Base-by-base conservation (phyloP, 495 filamentous ascomycete species). In the Patellaria atrata region DNA sequence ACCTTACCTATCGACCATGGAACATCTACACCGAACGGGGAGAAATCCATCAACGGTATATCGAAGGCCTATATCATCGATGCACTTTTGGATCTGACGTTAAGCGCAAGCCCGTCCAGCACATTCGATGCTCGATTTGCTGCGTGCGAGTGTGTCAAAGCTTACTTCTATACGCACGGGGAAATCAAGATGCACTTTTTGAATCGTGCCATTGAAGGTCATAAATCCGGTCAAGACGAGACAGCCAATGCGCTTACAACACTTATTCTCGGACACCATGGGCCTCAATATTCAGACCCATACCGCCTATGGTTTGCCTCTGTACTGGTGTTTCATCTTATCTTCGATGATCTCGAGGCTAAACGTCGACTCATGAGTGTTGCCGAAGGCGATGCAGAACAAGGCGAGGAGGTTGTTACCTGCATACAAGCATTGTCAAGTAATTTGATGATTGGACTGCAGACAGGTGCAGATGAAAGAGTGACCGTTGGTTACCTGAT, bases 371-470 rank as follows among this genome's bases (percentile, higher is more conserved):
- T 85, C 14, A 85, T 85, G 68, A 64, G 64, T 30, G 77, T 97
- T 22, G 76, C 73, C 2, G 86, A 94, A 56, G 91, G 91, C 10
- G 79, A 94, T 55, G 80, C 82, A 16, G 79, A 81, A 25, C 79
- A 63, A 42, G 89, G 91, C 8, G 89, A 97, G 62, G 89, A 97
- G 52, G 86, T 92, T 3, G 76, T 97, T 32, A 96, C 87, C 5
- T 86, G 79, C 53, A 83, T 97, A 35, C 89, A 97, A 54, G 69
- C 73, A 1, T 71, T 96, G 30, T 71, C 82, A 10, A 75, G 74
- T 4, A 85, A 93, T 43, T 65, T 97, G 5, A 72, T 94, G 22
- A 72, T 69, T 40, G 77, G 68, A 12, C 59, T 85, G 38, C 77
- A 80, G 51, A 71, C 74, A 35, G 67, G 67, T 7, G 77, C 82